Evolutionary conservation across 306 rosid species (phyloP).

Genomic region (Leucaena leucocephala): DNA sequence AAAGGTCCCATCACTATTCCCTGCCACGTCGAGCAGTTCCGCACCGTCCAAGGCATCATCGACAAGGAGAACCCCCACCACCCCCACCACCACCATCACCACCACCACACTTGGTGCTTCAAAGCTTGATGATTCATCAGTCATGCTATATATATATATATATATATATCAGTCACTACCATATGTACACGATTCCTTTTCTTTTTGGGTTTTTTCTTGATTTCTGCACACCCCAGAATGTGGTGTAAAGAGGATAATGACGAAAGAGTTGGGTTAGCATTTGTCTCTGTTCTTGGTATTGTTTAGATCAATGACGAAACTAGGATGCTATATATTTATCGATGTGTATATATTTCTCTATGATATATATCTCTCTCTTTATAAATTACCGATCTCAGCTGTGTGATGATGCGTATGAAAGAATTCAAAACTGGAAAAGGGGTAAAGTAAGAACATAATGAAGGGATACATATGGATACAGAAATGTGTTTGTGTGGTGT

Average conservation of each 20-base stretch:
- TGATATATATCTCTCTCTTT: background rate
- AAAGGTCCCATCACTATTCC: constrained; percentile 89
- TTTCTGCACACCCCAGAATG: constrained; percentile 38
- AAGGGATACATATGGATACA: background rate
- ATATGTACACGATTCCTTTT: background rate
- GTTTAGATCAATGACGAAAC: constrained; percentile 28
- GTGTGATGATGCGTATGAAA: background rate
- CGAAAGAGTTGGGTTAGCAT: constrained; percentile 25
- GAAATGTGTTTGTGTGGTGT: constrained; percentile 21
- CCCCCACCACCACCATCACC: constrained; percentile 31
- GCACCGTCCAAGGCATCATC: constrained; percentile 68
- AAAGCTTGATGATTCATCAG: constrained; percentile 54
- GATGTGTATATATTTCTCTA: background rate
- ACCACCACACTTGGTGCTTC: constrained; percentile 69
- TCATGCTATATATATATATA: too few species aligned
- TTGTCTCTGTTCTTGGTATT: constrained; percentile 34
- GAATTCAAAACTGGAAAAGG: background rate
- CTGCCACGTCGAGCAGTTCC: constrained; percentile 80
- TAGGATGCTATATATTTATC: constrained; percentile 25
- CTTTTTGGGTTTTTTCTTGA: constrained; percentile 11
- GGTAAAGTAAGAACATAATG: background rate
- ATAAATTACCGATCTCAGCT: background rate
- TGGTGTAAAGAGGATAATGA: constrained; percentile 36
- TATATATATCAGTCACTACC: background rate
- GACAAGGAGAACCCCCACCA: constrained; percentile 50